A percentile compares a stretch with the other conserved stretches of the same genome.
phyloP scores from a whole-genome alignment of 2,329 filamentous ascomycete species.

The Atkinsonella texensis region DNA sequence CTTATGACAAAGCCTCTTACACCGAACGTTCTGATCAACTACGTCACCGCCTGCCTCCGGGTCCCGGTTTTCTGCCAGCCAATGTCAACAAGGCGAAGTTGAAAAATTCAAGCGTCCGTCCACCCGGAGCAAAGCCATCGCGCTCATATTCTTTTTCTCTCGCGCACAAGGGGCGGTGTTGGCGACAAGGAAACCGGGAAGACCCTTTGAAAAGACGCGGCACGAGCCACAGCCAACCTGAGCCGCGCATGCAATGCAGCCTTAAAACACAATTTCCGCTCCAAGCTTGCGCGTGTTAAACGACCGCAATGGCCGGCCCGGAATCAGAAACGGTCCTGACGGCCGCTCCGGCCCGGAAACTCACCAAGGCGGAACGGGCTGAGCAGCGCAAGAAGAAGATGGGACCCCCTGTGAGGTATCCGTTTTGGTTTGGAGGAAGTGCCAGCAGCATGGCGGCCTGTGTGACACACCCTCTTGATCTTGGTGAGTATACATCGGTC shows the following conservation, averaged over 20 bases:
- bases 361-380: slow-evolving; percentile 6
- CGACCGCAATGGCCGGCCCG: slow-evolving; percentile 11
- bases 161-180: background rate
- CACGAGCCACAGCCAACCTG: background rate
- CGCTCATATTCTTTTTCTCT: background rate
- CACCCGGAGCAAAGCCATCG: background rate
- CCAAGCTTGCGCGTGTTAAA: background rate
- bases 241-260: slow-evolving; percentile 1
- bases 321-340: slow-evolving; percentile 3
- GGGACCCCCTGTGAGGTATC: slow-evolving; percentile 42
- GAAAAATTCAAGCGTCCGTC: too few species aligned
- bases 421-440: slow-evolving; percentile 95
- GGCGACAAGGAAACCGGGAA: background rate
- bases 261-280: background rate
- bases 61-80: slow-evolving; percentile 7
- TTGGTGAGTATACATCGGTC: slow-evolving; percentile 48
- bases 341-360: slow-evolving; percentile 5
- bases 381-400: slow-evolving; percentile 24
- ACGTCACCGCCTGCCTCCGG: slow-evolving; percentile 6
- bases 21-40: background rate
- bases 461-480: slow-evolving; percentile 86
- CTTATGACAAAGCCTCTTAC: too few species aligned
- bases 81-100: background rate
- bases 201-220: too few species aligned
- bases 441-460: slow-evolving; percentile 84